Base-by-base conservation (phyloP, 2,329 filamentous ascomycete species). In the Colletotrichum sp. region DNA sequence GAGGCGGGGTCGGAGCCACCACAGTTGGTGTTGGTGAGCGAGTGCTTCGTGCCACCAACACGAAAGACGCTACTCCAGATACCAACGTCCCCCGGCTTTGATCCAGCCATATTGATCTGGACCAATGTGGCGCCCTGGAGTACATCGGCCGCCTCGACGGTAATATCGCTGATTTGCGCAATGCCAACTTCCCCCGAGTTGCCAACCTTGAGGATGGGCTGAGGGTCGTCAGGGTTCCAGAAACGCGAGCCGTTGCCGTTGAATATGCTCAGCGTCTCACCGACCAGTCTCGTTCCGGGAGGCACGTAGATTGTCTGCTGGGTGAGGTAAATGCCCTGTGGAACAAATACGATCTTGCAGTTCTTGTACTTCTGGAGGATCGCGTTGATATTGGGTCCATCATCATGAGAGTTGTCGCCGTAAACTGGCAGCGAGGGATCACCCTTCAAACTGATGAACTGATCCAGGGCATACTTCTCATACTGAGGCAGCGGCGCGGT, bases 221-320 rank as follows among this genome's bases (percentile, higher is more conserved):
- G 82, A 0, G 91, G 90, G 49, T 83, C 83, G 59, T 77, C 82
- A 0, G 83, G 81, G 71, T 87, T 82, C 69, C 80, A 84, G 81
- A 89, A 92, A 62, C 83, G 86, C 73, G 78, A 72, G 13, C 90
- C 90, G 6, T 82, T 82, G 4, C 85, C 72, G n/a, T 85, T 87
- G 80, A 89, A 88, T 5, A 85, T 85, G 12, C 90, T 86, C 85
- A 89, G 91, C 7, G 87, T 86, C 81, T 92, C 89, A 25, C 91
- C 91, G 12, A 91, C 85, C 30, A 93, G 87, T 4, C 86, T 85
- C 6, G 89, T 88, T 15, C 88, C 88, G 5, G 74, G 55, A 61
- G 74, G 71, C 4, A 76, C 32, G 9, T 74, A 76, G 7, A 69
- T 76, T 3, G 71, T 74, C 64, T 76, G 70, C 44, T 65, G 57